Evolutionary conservation across 768 basidiomycete species (phyloP), one percentile per base, ranked within the genome.

Genomic region (Cystobasidiopsis lactophilus): DNA sequence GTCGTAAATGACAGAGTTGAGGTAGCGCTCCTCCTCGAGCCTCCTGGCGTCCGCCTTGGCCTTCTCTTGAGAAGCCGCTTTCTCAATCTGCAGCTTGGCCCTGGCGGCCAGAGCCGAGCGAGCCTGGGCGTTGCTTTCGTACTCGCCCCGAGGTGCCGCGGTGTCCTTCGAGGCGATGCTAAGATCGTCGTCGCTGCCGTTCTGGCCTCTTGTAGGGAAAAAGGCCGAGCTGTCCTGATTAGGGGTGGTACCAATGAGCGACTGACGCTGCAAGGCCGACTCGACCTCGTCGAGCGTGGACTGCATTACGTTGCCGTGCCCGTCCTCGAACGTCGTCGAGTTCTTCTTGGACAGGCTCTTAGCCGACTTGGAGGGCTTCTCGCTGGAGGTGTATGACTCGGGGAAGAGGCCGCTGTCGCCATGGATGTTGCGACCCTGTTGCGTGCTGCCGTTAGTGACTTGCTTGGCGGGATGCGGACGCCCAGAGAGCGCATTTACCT

Each of bases 371-470:
- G 58, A 61, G 3, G 77, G 74, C 0, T 75, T 73, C 1, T 69
- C 71, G 3, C 75, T 69, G 0, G 82, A 73, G 0, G 89, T 91
- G 63, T 95, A 95, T 56, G 76, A 79, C 60, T 80, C 74, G 2
- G 93, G 93, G 62, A 98, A 96, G 11, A 98, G 70, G 2, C 93
- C 93, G n/a, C 74, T 68, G 64, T 78, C 78, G 3, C 89, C 91
- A 13, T 75, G 70, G 5, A 74, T 64, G 67, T 88, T 93, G 33
- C 80, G 78, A 16, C 89, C 88, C 84, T 88, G 65, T 19, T 21
- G 26, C 7, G 41, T 19, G 1, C 23, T 19, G 13, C n/a, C 29
- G 50, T 21, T 23, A 30, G 14, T 18, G 19, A 14, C 45, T n/a
- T 5, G 5, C 45, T 23, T 5, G 26, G 26, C 5, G 33, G 18